Base-by-base conservation (phyloP, 208 protist genomes). In the Leishmania arabica region DNA sequence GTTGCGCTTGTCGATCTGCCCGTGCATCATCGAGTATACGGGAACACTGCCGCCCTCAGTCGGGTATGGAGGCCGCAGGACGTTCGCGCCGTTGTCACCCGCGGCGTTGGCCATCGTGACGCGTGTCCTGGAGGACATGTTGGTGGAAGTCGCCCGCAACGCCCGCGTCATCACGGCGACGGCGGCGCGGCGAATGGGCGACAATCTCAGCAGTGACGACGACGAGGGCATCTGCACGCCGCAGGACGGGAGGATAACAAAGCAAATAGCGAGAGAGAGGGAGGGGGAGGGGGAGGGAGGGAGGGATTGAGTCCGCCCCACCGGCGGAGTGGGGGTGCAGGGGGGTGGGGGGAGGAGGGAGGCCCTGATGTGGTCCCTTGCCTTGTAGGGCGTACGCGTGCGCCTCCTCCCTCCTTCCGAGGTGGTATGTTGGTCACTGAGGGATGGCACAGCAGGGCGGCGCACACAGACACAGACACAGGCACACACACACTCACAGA, bases 41-140 rank as follows among this genome's bases (percentile, higher is more conserved):
- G 95, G 95, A 7, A 98, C 92, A 73, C 92, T 88, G 34, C 95
- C 95, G 31, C 95, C 95, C 69, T 97, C 93, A 19, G 89, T 95
- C 31, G 88, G 66, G 82, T 96, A 98, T 13, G 92, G 89, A 31
- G 81, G 82, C 17, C 82, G 78, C 21, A 95, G 81, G 34, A 86
- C 75, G 19, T 78, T 53, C 49, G 40, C 71, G 11, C 53, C 60
- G 34, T n/a, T 53, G 27, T 73, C 66, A 31, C 31, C n/a, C 0
- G 40, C 37, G 37, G 2, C 34, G 62, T n/a, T n/a, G 62, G 47
- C 15, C 31, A 75, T 42, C 19, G 78, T 79, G 31, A 65, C 79
- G 51, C 73, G 80, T 68, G 77, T 51, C 40, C 56, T 60, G 76
- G 54, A 71, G 17, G 37, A 47, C 51, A 76, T 62, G 45, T 2